Evolutionary conservation across 208 protist genomes (phyloP).

Genomic region (Crithidia sp.): DNA sequence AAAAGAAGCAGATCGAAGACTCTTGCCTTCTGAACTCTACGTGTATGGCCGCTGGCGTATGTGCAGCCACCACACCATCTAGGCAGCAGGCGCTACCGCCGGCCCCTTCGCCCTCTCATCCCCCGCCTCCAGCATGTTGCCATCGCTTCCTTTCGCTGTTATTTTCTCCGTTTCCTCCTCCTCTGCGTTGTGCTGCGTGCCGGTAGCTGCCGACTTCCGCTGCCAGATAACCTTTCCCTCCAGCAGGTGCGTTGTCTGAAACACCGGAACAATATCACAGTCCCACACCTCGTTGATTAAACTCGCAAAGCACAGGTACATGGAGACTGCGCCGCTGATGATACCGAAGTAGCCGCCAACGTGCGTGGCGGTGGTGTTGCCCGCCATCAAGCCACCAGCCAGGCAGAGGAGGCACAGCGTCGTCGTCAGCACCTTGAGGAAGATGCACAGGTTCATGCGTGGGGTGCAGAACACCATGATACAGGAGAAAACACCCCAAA

Average conservation of each 20-base stretch:
- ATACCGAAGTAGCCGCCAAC: constrained; percentile 47
- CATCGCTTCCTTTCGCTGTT: not conserved
- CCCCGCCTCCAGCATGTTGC: too few species aligned
- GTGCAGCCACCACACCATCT: too few species aligned
- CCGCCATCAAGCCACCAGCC: constrained; percentile 14
- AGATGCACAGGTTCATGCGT: constrained; percentile 10
- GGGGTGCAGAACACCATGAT: constrained; percentile 20
- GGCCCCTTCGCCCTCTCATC: too few species aligned
- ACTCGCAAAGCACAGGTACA: constrained; percentile 49
- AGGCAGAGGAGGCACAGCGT: constrained; percentile 17
- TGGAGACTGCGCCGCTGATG: constrained; percentile 38
- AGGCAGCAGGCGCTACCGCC: too few species aligned
- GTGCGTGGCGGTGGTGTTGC: constrained; percentile 17
- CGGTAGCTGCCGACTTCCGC: not conserved
- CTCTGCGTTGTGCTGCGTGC: not conserved
- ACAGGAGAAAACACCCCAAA: constrained; percentile 11
- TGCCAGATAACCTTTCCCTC: not conserved
- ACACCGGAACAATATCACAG: constrained; percentile 34
- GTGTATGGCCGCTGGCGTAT: too few species aligned
- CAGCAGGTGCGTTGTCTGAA: constrained; percentile 17
- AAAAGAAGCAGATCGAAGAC: too few species aligned
- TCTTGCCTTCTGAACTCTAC: too few species aligned
- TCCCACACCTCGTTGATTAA: constrained; percentile 46
- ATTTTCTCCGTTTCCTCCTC: not conserved
- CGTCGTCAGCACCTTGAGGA: constrained; percentile 6